Percentiles rank a stretch among this genome's conserved stretches.
These are phyloP conservation scores for Fomes fomentarius DNA, from an alignment of 1,284 basidiomycete species.

Conservation along the genomic window DNA sequence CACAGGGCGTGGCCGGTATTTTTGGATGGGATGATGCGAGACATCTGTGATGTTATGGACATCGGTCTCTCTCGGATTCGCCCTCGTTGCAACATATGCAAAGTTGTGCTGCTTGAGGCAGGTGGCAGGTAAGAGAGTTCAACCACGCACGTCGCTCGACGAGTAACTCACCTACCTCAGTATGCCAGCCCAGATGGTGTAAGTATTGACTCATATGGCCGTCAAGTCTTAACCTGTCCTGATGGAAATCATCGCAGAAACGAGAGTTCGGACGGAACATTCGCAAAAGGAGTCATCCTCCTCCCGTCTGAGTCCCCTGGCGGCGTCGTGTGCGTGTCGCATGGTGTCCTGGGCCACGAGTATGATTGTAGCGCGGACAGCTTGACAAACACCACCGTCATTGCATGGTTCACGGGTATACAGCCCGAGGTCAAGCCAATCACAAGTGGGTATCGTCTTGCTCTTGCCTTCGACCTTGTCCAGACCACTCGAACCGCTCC, in stretches of 20 bases:
- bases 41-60: conserved; percentile 33
- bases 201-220: neutral
- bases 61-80: conserved; percentile 18
- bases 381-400: too few species aligned
- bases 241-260: conserved; percentile 31
- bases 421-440: too few species aligned
- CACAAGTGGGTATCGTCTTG: too few species aligned
- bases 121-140: conserved; percentile 45
- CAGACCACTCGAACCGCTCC: too few species aligned
- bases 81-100: conserved; percentile 45
- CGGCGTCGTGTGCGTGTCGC: conserved; percentile 43
- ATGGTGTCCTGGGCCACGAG: conserved; percentile 32
- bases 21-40: conserved; percentile 16
- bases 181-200: conserved; percentile 19
- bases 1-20: conserved; percentile 30
- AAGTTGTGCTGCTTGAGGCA: conserved; percentile 47
- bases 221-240: neutral
- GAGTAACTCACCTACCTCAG: neutral
- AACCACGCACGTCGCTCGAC: too few species aligned
- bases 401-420: too few species aligned
- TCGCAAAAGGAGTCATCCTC: conserved; percentile 48
- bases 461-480: too few species aligned
- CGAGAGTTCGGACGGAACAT: conserved; percentile 44
- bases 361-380: too few species aligned
- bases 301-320: conserved; percentile 48